Conservation (phyloP, 805 yeast genomes). For the Candida dajiaensis region DNA sequence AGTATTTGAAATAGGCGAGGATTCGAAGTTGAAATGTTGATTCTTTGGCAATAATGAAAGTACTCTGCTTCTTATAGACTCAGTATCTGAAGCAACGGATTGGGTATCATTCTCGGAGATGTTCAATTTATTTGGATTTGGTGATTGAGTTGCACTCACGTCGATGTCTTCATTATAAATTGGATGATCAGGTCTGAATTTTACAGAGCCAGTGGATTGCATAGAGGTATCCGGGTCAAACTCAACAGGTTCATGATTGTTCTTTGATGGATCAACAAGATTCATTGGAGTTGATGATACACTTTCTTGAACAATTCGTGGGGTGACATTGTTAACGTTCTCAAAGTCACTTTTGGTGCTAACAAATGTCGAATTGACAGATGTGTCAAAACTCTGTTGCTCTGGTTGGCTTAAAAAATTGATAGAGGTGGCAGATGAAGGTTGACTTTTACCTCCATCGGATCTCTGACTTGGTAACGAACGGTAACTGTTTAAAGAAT, state of each 20-base stretch:
- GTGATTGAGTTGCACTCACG: not conserved
- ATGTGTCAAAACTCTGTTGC: not conserved
- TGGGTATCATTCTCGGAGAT: slow-evolving; percentile 9
- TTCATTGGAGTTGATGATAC: not conserved
- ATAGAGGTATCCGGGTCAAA: not conserved
- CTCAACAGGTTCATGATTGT: not conserved
- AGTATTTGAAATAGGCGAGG: not conserved
- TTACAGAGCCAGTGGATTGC: not conserved
- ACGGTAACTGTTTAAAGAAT: not conserved
- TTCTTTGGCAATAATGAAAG: slow-evolving; percentile 9
- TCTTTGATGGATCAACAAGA: not conserved
- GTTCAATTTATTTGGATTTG: not conserved
- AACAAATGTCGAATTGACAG: not conserved
- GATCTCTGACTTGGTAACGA: not conserved
- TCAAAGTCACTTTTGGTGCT: not conserved
- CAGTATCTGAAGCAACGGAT: slow-evolving; percentile 8
- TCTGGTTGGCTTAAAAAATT: not conserved
- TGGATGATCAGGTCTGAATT: not conserved
- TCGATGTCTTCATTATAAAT: not conserved
- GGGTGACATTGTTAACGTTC: not conserved
- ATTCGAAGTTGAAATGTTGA: slow-evolving; percentile 9
- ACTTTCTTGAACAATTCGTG: not conserved
- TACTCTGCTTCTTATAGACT: slow-evolving; percentile 15
- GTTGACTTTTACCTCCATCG: not conserved
- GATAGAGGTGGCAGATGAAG: not conserved